Evolutionary conservation across 2,329 filamentous ascomycete genomes (phyloP).

Genomic region (Ophiosphaerella narmari): DNA sequence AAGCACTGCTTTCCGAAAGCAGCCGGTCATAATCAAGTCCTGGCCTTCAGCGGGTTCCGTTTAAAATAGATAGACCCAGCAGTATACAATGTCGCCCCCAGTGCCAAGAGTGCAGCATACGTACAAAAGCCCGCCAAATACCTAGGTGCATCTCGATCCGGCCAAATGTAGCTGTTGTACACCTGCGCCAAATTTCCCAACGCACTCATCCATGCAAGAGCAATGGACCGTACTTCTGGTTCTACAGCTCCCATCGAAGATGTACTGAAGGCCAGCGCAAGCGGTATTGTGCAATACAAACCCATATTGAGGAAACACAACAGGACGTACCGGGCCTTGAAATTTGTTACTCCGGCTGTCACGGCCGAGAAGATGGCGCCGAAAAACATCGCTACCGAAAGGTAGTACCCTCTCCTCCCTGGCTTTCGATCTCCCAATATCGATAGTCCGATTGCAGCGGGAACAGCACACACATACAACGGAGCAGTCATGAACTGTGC

Average conservation of each 20-base stretch:
- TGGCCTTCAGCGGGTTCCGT: conserved; percentile 1
- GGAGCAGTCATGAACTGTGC: conserved; percentile 8
- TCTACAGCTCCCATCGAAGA: conserved; percentile 5
- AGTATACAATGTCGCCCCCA: conserved; percentile 3
- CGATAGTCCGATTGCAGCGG: conserved; percentile 2
- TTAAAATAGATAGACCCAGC: neutral
- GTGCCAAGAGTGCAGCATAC: conserved; percentile 3
- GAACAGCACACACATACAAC: conserved; percentile 4
- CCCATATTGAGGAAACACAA: conserved; percentile 8
- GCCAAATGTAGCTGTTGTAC: conserved; percentile 10
- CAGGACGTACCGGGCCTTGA: conserved; percentile 4
- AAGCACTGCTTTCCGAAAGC: neutral
- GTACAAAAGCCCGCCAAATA: conserved; percentile 4
- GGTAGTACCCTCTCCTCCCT: neutral
- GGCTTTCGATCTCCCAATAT: conserved; percentile 1
- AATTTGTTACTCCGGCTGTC: conserved; percentile 3
- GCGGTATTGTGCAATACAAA: conserved; percentile 4
- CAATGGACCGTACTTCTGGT: conserved; percentile 4
- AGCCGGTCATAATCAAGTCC: neutral
- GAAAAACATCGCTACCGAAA: neutral
- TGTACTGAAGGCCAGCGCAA: conserved; percentile 1
- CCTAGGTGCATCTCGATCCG: conserved; percentile 5
- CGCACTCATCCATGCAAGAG: conserved; percentile 6
- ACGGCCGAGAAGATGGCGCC: conserved; percentile 2
- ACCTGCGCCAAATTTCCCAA: conserved; percentile 6